Base-by-base conservation (phyloP, 805 yeast species). In the Candida nitratophila region DNA sequence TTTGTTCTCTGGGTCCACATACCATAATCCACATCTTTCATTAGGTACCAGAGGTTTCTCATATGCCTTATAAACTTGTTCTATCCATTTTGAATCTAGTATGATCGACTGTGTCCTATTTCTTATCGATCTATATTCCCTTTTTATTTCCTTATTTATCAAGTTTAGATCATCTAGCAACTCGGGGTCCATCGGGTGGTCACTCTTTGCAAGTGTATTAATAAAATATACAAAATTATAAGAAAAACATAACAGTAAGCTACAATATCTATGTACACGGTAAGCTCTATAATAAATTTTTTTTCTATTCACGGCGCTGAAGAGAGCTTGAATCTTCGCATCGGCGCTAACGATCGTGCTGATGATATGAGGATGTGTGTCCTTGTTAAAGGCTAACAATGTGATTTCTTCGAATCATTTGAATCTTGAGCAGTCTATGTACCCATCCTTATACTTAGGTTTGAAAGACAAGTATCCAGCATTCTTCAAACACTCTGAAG, bases 21-120 rank as follows among this genome's bases (percentile, higher is more conserved):
- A 89, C 96, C 96, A 89, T 14, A 77, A 56, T 0, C 96, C 96
- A 61, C 96, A 88, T 42, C 96, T 64, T 58, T 85, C 91, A 59
- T 89, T 89, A 5, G 96, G 84, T 2, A 81, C 59, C 9, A 77
- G 40, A 7, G 84, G 83, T 10, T 46, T 12, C 62, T 35, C 41
- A 49, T 62, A 72, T 0, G 67, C 51, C 0, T 61, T 54, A 1
- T 54, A 49, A 1, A 78, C 77, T 2, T 60, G 55, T 8, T 53
- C 47, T 0, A 85, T 71, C 59, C 77, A 85, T 15, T 57, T 40
- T 6, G 78, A 61, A 54, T 89, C 96, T 34, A 72, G 68, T 0
- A 77, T 49, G 15, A 89, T 86, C n/a, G 95, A 85, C 35, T 77
- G 84, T 2, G 88, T 62, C 21, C 96, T 63, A 51, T 83, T 82